These are phyloP conservation scores for Phyllosticta citrichinensis DNA, from an alignment of 2,329 filamentous ascomycete genomes.

Conservation along the genomic window DNA sequence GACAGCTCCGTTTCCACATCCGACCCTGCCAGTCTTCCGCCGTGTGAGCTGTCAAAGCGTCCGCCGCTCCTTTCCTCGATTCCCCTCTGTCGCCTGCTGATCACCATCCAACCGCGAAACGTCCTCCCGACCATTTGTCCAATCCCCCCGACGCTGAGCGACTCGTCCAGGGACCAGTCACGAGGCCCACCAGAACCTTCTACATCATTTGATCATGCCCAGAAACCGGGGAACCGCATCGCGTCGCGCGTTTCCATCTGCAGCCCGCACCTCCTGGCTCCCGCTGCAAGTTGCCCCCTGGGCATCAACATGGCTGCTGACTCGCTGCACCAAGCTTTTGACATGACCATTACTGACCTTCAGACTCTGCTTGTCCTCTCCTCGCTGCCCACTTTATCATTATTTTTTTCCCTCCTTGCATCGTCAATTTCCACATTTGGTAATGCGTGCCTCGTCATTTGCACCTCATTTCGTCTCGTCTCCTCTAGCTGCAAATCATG, in stretches of 20 bases:
- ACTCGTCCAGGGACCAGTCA: not conserved
- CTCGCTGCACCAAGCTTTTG: not conserved
- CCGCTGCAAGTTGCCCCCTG: not conserved
- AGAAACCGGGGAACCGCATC: not conserved
- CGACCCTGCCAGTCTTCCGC: not conserved
- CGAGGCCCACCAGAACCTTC: not conserved
- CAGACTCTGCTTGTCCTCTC: too few species aligned
- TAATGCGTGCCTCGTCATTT: not conserved
- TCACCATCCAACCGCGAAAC: not conserved
- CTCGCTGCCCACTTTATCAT: not conserved
- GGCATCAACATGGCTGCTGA: not conserved
- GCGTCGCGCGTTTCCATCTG: not conserved
- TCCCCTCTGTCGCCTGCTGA: not conserved
- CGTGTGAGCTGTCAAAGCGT: not conserved
- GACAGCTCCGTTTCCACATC: not conserved
- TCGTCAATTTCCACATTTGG: not conserved
- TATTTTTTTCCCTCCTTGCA: not conserved
- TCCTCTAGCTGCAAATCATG: not conserved
- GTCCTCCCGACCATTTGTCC: not conserved
- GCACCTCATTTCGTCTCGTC: not conserved
- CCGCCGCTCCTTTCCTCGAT: not conserved
- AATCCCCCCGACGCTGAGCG: not conserved
- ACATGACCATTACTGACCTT: not conserved
- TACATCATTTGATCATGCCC: not conserved
- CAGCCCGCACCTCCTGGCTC: not conserved